Percentiles rank a stretch among this genome's conserved stretches.
phyloP scores from a whole-genome alignment of 1,284 basidiomycete species.

The Xerocomus nothofagi region DNA sequence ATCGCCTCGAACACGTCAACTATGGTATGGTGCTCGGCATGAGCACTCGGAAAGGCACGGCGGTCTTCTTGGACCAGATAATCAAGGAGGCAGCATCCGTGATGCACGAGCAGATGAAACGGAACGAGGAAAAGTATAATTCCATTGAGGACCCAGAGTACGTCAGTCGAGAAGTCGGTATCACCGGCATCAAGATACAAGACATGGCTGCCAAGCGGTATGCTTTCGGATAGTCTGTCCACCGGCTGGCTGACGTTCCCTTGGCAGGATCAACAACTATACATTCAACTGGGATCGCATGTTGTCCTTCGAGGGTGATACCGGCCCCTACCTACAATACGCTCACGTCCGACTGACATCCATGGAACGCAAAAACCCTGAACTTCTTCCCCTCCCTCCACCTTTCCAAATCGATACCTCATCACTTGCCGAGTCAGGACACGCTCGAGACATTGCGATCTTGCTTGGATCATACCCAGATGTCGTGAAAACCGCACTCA shows the following conservation, averaged over 20 bases:
- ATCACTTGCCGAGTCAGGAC: constrained; percentile 66
- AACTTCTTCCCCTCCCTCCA: constrained; percentile 77
- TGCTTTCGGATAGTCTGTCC: constrained; percentile 12
- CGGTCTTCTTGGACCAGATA: constrained; percentile 95
- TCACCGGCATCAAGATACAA: constrained; percentile 97
- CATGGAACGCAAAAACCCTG: constrained; percentile 91
- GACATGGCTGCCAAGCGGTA: constrained; percentile 95
- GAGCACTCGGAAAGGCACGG: constrained; percentile 96
- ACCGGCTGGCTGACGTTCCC: neutral
- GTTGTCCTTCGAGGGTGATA: constrained; percentile 97
- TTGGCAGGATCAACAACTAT: constrained; percentile 90
- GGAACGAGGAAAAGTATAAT: constrained; percentile 92
- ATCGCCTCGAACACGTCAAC: constrained; percentile 84
- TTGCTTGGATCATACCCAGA: constrained; percentile 90
- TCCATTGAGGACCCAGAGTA: constrained; percentile 87
- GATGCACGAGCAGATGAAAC: constrained; percentile 97
- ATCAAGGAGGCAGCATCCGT: constrained; percentile 86
- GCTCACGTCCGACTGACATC: constrained; percentile 95
- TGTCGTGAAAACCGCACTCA: constrained; percentile 82
- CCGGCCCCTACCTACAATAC: constrained; percentile 95
- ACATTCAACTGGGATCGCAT: constrained; percentile 94
- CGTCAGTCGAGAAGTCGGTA: constrained; percentile 85
- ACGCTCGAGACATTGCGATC: constrained; percentile 87
- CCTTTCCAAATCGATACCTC: constrained; percentile 69
- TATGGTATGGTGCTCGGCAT: constrained; percentile 94